Evolutionary conservation across 1,284 basidiomycete species (phyloP), one percentile per base, ranked within the genome.

Genomic region (Leccinum subrobustum): DNA sequence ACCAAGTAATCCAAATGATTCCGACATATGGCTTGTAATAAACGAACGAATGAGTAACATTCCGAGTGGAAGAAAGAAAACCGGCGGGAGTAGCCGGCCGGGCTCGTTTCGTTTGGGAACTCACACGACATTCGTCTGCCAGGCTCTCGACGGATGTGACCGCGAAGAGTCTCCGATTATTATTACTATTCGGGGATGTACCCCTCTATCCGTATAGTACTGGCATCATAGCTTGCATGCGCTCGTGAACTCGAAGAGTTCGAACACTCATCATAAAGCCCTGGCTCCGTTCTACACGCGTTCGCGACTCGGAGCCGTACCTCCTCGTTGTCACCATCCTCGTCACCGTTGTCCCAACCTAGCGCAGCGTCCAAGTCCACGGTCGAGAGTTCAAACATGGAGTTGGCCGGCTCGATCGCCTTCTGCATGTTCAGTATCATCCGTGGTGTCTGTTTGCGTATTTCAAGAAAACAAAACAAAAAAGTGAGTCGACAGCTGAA

Each of bases 391-490:
- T 71, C 68, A 14, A 50, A 12, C 9, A 16, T 8, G 7, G 54
- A 37, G 14, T 60, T 54, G 25, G 42, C 20, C 11, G 58, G 67
- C 37, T 68, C 52, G n/a, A 44, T 53, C 6, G 64, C 55, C 54
- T 55, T 60, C 33, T 64, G 69, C 47, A 70, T 61, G 50, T 68
- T 71, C 31, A 71, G 14, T 18, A 71, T 68, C 1, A 68, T 60
- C 27, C 60, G 67, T n/a, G 65, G 52, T 7, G 69, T 60, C 67
- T 68, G 54, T 55, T 48, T n/a, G n/a, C 57, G 53, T 3, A 37
- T 51, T 23, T 50, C 2, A 27, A 14, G 4, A 16, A 25, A 20
- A 50, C 4, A 48, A n/a, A 11, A 14, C 6, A 25, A 23, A 23
- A 12, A 50, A n/a, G 16, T 48, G 47, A 48, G 23, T 20, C 12